phyloP scores from a whole-genome alignment of 2,329 filamentous ascomycete genomes.

The Byssochlamys sp. region DNA sequence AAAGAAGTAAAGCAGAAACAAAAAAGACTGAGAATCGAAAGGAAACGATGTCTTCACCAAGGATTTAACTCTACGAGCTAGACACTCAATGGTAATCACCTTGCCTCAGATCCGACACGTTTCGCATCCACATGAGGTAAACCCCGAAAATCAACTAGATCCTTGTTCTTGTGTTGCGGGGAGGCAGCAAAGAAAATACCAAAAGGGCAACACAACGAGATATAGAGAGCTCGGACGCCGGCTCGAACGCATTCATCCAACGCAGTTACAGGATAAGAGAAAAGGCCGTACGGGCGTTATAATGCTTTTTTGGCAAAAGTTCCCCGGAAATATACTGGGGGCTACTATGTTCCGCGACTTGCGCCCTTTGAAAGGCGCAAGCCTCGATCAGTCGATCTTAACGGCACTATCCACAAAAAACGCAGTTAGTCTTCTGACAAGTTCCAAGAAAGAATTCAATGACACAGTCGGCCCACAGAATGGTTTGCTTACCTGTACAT shows the following conservation, averaged over 20 bases:
- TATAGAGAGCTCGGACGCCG: neutral
- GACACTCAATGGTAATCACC: neutral
- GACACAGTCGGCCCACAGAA: neutral
- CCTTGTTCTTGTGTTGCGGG: neutral
- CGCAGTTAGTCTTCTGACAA: neutral
- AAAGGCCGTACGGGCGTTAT: neutral
- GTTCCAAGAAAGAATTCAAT: neutral
- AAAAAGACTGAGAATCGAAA: neutral
- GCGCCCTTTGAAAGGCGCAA: neutral
- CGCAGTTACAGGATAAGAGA: neutral
- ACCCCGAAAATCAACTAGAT: neutral
- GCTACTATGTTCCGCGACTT: neutral
- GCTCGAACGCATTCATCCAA: neutral
- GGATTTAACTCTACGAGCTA: neutral
- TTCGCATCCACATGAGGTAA: neutral
- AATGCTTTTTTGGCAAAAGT: neutral
- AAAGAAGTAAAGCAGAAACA: neutral
- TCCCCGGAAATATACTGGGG: neutral
- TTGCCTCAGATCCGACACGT: neutral
- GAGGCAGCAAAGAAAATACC: neutral
- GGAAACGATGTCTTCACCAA: neutral
- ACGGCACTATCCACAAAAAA: conserved; percentile 2
- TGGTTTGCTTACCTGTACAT: conserved; percentile 60
- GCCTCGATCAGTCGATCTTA: conserved; percentile 6
- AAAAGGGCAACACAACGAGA: neutral